Evolutionary conservation across 129 eudicot species (phyloP), one percentile per base, ranked within the genome.

Genomic region (Artemisia argyi): DNA sequence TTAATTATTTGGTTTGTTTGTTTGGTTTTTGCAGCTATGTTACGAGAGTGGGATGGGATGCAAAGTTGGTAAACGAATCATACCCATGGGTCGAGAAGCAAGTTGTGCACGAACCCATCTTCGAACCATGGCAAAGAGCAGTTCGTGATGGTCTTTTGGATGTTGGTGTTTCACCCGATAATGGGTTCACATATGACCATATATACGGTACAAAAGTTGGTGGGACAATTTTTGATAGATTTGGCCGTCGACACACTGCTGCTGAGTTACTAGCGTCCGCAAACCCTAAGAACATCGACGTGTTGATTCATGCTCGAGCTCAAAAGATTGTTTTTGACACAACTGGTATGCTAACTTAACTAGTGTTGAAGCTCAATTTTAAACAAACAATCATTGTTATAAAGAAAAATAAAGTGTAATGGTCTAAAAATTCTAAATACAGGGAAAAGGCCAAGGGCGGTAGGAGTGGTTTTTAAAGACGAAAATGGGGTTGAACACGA

Each of bases 141-240:
- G 82, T 90, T 2, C 92, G 75, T 32, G 91, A 94, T 1, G 85
- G 95, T 62, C 81, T 93, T 2, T 16, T 93, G 65, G 96, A 93
- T 26, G 79, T 61, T 15, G 97, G 98, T 52, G 32, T 89, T 61
- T 82, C 95, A 18, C 98, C 98, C 8, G 68, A 77, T 70, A 93
- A 93, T 32, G 98, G 98, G 44, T 87, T 83, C 78, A 87, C 96
- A 30, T 93, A 83, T 68, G 96, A 93, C 61, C 98, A 93, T 75
- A n/a, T 87, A n/a, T 85, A 85, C 15, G 98, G 98, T 44, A 89
- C 98, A 58, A 93, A 93, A 66, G 87, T 89, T 42, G 96, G 98
- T 12, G 98, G 98, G 22, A 90, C 96, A 60, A 90, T 87, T 54
- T 94, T 90, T 69, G 98, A 94, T 48, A 73, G 76, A 30, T 68